Base-by-base conservation (phyloP, 129 eudicot species). In the Apium graveolens region DNA sequence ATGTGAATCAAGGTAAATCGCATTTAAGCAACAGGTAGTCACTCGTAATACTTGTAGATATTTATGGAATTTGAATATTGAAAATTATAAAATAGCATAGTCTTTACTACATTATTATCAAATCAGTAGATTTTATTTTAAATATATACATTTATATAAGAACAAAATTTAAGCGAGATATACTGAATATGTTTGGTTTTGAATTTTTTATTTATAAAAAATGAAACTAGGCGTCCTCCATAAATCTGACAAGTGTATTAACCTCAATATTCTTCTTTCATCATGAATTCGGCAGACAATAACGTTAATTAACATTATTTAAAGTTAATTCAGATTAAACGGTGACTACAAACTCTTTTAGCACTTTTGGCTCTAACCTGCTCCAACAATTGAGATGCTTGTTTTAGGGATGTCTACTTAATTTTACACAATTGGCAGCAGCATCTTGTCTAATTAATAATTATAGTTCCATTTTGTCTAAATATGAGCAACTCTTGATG, bases 271-370 rank as follows among this genome's bases (percentile, higher is more conserved):
- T 24, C 31, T 24, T 39, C 20, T 5, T 41, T 24, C 16, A 24
- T 41, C 0, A 16, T n/a, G 76, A 41, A 72, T 72, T 72, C 76
- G 76, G 53, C 76, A n/a, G 53, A 72, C 76, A 72, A 72, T 7
- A 72, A 72, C 76, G 76, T 72, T 72, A 27, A 4, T 72, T 72
- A 27, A 4, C 6, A 71, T 24, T 39, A 20, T 24, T 24, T 2
- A 13, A 72, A 13, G 7, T 66, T 66, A n/a, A n/a, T 9, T 57
- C 16, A 32, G 16, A 42, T 26, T 4, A 12, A 38, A 72, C 11
- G 31, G 29, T 1, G 29, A 55, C 31, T 21, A 3, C 62, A 51
- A 49, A 0, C 24, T 53, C 7, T 8, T 24, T 8, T 1, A 51
- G 20, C 60, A 51, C 9, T 1, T 53, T 53, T 53, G 63, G 27